phyloP scores from a whole-genome alignment of 768 basidiomycete species.

The Rhizopogon rudus region DNA sequence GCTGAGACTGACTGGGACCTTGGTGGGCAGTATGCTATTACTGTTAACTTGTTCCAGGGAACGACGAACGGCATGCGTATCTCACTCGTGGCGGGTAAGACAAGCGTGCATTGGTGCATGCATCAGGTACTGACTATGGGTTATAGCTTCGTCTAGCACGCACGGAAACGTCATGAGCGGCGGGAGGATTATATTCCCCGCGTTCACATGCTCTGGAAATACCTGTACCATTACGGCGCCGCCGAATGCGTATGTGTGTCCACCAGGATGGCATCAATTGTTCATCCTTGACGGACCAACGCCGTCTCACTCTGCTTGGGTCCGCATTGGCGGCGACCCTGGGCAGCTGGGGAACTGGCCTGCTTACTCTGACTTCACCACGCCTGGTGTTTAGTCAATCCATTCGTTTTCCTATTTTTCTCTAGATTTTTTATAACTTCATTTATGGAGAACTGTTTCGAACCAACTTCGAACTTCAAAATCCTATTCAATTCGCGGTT shows the following conservation, averaged over 20 bases:
- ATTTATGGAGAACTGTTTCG: not conserved
- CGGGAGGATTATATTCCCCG: conserved; percentile 66
- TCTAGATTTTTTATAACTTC: not conserved
- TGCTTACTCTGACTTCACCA: conserved; percentile 57
- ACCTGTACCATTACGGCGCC: conserved; percentile 77
- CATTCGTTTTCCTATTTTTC: not conserved
- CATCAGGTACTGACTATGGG: conserved; percentile 1
- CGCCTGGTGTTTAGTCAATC: conserved; percentile 48
- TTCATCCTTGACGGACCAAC: conserved; percentile 77
- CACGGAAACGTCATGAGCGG: conserved; percentile 75
- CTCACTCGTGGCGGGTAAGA: conserved; percentile 61
- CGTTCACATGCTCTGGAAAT: conserved; percentile 61
- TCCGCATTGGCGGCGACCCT: conserved; percentile 79
- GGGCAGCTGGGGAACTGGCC: conserved; percentile 71
- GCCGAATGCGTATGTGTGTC: conserved; percentile 60
- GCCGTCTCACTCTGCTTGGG: conserved; percentile 69
- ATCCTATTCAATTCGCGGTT: too few species aligned
- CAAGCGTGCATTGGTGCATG: not conserved
- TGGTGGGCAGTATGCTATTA: conserved; percentile 49
- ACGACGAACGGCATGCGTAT: conserved; percentile 45
- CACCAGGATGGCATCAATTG: conserved; percentile 74
- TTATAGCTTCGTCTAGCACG: conserved; percentile 63
- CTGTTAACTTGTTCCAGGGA: conserved; percentile 35
- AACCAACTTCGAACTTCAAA: not conserved
- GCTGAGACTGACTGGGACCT: conserved; percentile 59